Base-by-base conservation (phyloP, 2,329 filamentous ascomycete genomes). In the Hypoxylon sp. region DNA sequence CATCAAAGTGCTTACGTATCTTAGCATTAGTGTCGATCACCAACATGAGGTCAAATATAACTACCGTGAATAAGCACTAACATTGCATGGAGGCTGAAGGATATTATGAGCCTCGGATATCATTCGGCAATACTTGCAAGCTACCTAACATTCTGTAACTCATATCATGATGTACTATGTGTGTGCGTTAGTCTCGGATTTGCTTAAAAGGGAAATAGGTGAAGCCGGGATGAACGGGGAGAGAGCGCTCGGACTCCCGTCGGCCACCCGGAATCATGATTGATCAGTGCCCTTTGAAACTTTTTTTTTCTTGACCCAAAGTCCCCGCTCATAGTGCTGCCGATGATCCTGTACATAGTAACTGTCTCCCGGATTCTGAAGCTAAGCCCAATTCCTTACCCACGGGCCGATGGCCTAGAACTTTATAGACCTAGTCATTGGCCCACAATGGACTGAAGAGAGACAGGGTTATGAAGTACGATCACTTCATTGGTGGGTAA, bases 381-480 rank as follows among this genome's bases (percentile, higher is more conserved):
- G 52, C 28, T 25, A 57, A 41, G 41, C 49, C 46, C 60, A 23
- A 45, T 61, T 41, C 14, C 60, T 4, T 46, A 52, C 48, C 48
- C 60, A 65, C 53, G 36, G 52, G 41, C 49, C 28, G 52, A 49
- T 19, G 53, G 55, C 53, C 67, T 67, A 70, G 58, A 63, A 61
- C 60, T 57, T 59, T n/a, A 48, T 67, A 21, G 56, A 50, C 48
- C 28, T 56, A 45, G 14, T 28, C 38, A 21, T 23, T 51, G 60
- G n/a, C 30, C 63, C 59, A 59, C 46, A 49, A 5, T 28, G 46
- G 48, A 38, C 46, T 41, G 6, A 41, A 55, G n/a, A 30, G 41
- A 41, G 43, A 17, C 43, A 60, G 14, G 30, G 28, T 30, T 21
- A 43, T 9, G 25, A 21, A 21, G 25, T 23, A 21, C 11, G 6